A percentile compares a stretch with the other conserved stretches of the same genome.
These are phyloP conservation scores for Trichoderma semiorbis DNA, from an alignment of 2,329 filamentous ascomycete species.

Conservation along the genomic window DNA sequence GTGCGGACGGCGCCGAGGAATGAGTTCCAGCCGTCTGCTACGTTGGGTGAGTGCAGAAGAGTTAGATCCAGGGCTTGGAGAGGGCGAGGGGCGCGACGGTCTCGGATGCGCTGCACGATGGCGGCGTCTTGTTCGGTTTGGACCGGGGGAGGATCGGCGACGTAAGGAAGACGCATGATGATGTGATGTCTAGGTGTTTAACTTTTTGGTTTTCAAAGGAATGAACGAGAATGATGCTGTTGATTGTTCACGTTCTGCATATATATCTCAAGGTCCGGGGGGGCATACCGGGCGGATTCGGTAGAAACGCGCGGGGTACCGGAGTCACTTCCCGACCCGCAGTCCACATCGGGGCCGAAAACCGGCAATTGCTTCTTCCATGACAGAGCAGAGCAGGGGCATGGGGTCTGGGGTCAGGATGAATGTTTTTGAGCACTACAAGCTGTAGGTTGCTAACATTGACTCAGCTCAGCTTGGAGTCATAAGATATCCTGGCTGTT, in stretches of 20 bases:
- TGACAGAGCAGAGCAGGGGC: neutral
- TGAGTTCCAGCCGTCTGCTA: conserved; percentile 73
- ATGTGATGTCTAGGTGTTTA: neutral
- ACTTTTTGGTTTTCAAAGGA: neutral
- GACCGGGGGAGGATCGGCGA: conserved; percentile 48
- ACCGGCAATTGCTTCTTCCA: conserved; percentile 6
- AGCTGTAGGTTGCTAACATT: neutral
- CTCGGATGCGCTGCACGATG: conserved; percentile 61
- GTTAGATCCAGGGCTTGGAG: conserved; percentile 73
- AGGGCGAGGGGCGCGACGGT: conserved; percentile 64
- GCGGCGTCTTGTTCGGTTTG: conserved; percentile 45
- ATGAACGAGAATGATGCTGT: neutral
- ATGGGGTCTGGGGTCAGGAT: neutral
- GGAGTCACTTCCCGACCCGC: conserved; percentile 7
- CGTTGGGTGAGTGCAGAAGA: conserved; percentile 68
- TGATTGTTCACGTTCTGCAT: neutral
- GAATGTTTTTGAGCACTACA: neutral
- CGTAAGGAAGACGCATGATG: conserved; percentile 66
- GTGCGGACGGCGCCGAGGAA: conserved; percentile 64
- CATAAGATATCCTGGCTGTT: neutral
- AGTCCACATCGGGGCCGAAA: conserved; percentile 16
- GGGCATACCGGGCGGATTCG: neutral
- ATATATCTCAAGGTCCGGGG: neutral
- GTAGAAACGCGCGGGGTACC: conserved; percentile 8
- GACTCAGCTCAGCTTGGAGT: neutral